These are phyloP conservation scores for Penicillium canescens DNA, from an alignment of 495 filamentous ascomycete genomes.

Conservation along the genomic window DNA sequence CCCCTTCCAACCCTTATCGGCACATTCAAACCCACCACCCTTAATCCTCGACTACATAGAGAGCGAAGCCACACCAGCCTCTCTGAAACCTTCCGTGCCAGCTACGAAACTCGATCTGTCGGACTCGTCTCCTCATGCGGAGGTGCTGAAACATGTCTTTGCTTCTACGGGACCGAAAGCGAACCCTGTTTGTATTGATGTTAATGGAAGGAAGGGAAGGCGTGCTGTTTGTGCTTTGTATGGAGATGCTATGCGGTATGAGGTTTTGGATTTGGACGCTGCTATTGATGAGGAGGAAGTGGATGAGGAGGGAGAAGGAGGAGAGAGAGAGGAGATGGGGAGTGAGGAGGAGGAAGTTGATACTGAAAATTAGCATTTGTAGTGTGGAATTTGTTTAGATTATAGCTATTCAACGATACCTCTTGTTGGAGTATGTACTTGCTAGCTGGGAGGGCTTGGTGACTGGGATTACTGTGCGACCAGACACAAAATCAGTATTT, in stretches of 20 bases:
- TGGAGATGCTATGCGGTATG: constrained; percentile 54
- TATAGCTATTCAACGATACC: too few species aligned
- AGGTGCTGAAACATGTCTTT: constrained; percentile 36
- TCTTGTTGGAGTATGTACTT: constrained; percentile 1
- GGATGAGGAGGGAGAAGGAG: constrained; percentile 24
- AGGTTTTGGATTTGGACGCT: constrained; percentile 57
- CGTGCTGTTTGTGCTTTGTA: constrained; percentile 58
- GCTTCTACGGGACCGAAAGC: constrained; percentile 36
- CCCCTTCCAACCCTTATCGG: constrained; percentile 28
- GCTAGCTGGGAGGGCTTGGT: constrained; percentile 15
- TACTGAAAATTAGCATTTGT: not conserved
- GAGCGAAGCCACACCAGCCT: constrained; percentile 8
- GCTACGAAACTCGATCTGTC: constrained; percentile 25
- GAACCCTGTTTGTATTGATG: constrained; percentile 46
- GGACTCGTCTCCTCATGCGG: constrained; percentile 6
- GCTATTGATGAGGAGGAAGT: constrained; percentile 34
- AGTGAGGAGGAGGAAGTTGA: constrained; percentile 2
- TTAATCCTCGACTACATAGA: constrained; percentile 19
- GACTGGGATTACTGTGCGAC: too few species aligned
- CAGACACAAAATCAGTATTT: too few species aligned
- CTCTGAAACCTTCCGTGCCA: constrained; percentile 15
- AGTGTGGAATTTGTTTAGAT: not conserved
- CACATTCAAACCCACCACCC: not conserved
- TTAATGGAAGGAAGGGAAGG: constrained; percentile 55
- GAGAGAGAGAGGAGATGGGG: constrained; percentile 16